A percentile compares a stretch with the other conserved stretches of the same genome.
These are phyloP conservation scores for Phytophthora brassicae DNA, from an alignment of 352 stramenopile genomes.

Conservation along the genomic window DNA sequence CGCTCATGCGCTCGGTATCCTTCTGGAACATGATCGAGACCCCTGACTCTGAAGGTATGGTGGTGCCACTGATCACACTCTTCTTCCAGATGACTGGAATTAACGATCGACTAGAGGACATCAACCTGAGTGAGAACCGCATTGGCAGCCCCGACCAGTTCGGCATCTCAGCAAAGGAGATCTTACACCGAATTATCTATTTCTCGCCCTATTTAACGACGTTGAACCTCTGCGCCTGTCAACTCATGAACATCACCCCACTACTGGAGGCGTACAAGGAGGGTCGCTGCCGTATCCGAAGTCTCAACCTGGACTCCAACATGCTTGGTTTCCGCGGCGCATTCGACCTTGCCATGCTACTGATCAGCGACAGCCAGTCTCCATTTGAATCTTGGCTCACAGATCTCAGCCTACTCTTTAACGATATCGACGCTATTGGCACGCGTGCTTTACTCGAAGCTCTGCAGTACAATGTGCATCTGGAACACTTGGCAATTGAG, in stretches of 20 bases:
- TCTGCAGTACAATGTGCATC: slow-evolving; percentile 53
- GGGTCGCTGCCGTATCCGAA: slow-evolving; percentile 46
- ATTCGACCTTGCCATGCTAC: slow-evolving; percentile 58
- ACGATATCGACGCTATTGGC: slow-evolving; percentile 55
- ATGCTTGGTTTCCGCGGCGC: slow-evolving; percentile 56
- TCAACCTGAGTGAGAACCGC: slow-evolving; percentile 61
- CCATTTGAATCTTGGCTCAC: slow-evolving; percentile 41
- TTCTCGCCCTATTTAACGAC: slow-evolving; percentile 58
- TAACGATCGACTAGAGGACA: slow-evolving; percentile 51
- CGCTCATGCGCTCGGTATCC: slow-evolving; percentile 42
- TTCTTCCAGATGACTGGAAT: slow-evolving; percentile 60
- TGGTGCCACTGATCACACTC: slow-evolving; percentile 50
- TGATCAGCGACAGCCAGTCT: slow-evolving; percentile 54
- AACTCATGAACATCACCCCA: slow-evolving; percentile 53
- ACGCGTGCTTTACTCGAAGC: slow-evolving; percentile 50
- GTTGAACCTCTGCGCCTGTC: slow-evolving; percentile 49
- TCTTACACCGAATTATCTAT: slow-evolving; percentile 57
- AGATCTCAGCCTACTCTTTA: slow-evolving; percentile 53
- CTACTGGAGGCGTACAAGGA: slow-evolving; percentile 54
- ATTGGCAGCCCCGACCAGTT: slow-evolving; percentile 59
- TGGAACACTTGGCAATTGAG: slow-evolving; percentile 53
- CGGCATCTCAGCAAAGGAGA: slow-evolving; percentile 47
- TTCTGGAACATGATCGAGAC: slow-evolving; percentile 64
- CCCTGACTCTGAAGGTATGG: slow-evolving; percentile 46
- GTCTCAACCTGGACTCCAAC: slow-evolving; percentile 55